A percentile compares a stretch with the other conserved stretches of the same genome.
phyloP scores from a whole-genome alignment of 2,329 filamentous ascomycete species.

The Fusarium sp. region DNA sequence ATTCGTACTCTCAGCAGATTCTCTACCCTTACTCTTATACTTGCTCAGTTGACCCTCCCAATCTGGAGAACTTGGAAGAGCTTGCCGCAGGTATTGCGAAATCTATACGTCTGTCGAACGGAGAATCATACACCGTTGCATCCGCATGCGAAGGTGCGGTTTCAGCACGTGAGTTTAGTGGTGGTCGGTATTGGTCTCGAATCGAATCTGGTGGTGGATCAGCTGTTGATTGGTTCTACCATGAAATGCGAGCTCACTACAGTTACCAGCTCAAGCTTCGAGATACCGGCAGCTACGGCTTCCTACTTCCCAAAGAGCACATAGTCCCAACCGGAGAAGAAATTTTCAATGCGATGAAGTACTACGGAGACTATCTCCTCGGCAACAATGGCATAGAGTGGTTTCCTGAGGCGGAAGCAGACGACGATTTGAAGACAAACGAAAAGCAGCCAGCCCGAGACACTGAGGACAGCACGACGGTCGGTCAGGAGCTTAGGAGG shows the following conservation, averaged over 20 bases:
- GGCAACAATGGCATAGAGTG: conserved; percentile 75
- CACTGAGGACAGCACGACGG: conserved; percentile 24
- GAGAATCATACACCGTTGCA: conserved; percentile 79
- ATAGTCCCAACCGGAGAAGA: conserved; percentile 93
- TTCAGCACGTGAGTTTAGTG: conserved; percentile 39
- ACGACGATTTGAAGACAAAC: conserved; percentile 28
- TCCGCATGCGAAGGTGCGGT: conserved; percentile 89
- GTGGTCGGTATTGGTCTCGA: conserved; percentile 49
- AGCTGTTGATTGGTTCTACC: conserved; percentile 95
- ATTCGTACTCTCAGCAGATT: conserved; percentile 95
- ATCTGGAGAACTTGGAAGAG: conserved; percentile 91
- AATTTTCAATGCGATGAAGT: conserved; percentile 83
- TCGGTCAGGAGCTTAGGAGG: conserved; percentile 47
- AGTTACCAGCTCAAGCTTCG: conserved; percentile 95
- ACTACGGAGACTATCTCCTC: conserved; percentile 83
- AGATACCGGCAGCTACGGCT: conserved; percentile 94
- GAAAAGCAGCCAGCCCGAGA: background rate
- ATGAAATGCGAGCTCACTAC: conserved; percentile 82
- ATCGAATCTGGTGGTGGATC: conserved; percentile 85
- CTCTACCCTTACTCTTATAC: conserved; percentile 92
- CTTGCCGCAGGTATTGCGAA: conserved; percentile 89
- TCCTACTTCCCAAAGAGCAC: conserved; percentile 85
- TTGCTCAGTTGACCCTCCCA: conserved; percentile 81
- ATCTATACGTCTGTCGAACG: conserved; percentile 83
- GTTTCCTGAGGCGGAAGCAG: conserved; percentile 39